These are phyloP conservation scores for Polytrichum formosum DNA, from an alignment of 225 moss, liverwort and hornwort species.

Conservation along the genomic window DNA sequence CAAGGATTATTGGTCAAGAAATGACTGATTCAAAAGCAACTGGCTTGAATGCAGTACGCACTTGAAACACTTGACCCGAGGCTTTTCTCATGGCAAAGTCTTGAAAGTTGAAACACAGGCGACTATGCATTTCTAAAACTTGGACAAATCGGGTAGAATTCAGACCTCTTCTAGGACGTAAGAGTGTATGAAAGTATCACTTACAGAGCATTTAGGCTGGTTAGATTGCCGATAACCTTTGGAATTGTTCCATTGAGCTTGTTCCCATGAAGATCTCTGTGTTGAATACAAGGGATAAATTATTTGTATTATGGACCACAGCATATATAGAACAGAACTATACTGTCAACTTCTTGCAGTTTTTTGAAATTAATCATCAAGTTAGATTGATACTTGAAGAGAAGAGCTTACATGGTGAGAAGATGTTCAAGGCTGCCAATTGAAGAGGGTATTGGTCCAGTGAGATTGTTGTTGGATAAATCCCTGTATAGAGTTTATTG, in stretches of 20 bases:
- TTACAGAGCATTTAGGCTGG: slow-evolving; percentile 63
- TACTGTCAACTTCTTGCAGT: no score
- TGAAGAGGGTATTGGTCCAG: slow-evolving; percentile 57
- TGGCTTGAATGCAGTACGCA: no score
- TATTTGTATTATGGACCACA: no score
- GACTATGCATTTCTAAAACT: not conserved
- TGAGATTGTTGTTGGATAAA: slow-evolving; percentile 38
- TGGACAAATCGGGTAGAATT: not conserved
- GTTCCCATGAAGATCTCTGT: slow-evolving; percentile 56
- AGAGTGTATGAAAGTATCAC: slow-evolving; percentile 7
- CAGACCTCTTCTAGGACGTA: not conserved
- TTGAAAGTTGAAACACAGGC: not conserved
- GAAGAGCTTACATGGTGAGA: slow-evolving; percentile 42
- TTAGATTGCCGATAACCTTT: slow-evolving; percentile 55
- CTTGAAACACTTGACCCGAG: no score
- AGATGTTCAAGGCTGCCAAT: slow-evolving; percentile 77
- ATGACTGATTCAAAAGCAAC: no score
- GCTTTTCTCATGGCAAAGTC: no score
- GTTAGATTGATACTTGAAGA: no score
- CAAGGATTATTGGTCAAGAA: no score
- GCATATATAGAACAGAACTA: no score
- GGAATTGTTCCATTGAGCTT: slow-evolving; percentile 67
- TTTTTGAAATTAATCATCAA: no score
- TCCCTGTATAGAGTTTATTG: slow-evolving; percentile 27
- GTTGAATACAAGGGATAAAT: not conserved